A percentile compares a stretch with the other conserved stretches of the same genome.
Evolutionary conservation across 2,329 filamentous ascomycete species (phyloP).

Genomic region (Chrysoporthe puriensis): DNA sequence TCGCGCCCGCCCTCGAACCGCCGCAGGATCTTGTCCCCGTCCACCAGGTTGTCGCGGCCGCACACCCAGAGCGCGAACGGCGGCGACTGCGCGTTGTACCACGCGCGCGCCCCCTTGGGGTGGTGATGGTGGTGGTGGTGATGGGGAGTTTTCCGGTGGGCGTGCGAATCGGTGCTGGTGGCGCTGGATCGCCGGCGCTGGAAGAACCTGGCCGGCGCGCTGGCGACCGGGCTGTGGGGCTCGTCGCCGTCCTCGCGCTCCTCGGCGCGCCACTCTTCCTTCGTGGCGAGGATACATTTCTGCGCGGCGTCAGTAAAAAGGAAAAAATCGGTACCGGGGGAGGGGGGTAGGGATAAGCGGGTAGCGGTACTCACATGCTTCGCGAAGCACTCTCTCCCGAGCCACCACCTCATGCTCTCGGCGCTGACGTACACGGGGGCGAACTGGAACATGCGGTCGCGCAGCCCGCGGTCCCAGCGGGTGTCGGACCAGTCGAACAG

Average conservation of each 20-base stretch:
- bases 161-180: conserved; percentile 29
- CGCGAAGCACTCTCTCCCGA: conserved; percentile 62
- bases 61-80: conserved; percentile 89
- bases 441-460: conserved; percentile 88
- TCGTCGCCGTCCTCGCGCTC: conserved; percentile 61
- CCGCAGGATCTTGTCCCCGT: conserved; percentile 73
- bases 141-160: conserved; percentile 16
- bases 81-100: conserved; percentile 80
- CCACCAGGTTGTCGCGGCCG: conserved; percentile 81
- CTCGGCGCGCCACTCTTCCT: conserved; percentile 67
- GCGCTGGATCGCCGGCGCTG: conserved; percentile 18
- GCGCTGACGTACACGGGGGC: conserved; percentile 87
- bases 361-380: conserved; percentile 34
- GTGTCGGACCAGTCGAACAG: conserved; percentile 86
- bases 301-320: conserved; percentile 46
- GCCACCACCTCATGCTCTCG: conserved; percentile 95
- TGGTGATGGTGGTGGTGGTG: conserved; percentile 41
- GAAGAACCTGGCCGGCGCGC: conserved; percentile 1
- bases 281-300: conserved; percentile 83
- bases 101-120: conserved; percentile 62
- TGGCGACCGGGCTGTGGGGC: conserved; percentile 31
- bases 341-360: neutral
- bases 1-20: conserved; percentile 78
- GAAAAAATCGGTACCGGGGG: too few species aligned
- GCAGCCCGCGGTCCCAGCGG: conserved; percentile 80